phyloP scores from a whole-genome alignment of 495 filamentous ascomycete genomes.

The Penicillium verhagenii region DNA sequence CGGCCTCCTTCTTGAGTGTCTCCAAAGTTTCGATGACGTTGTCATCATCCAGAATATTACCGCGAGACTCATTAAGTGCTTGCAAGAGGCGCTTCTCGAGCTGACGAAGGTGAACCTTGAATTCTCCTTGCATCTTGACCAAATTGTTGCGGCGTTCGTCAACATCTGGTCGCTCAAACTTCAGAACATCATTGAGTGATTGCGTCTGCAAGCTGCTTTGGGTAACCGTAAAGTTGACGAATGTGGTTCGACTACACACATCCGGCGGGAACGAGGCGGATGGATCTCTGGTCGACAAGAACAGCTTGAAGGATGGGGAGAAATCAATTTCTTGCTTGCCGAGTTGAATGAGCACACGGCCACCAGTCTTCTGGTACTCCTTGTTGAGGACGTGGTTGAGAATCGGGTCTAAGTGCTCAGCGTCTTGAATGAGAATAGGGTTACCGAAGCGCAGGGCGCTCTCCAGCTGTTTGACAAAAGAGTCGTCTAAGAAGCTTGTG shows the following conservation, averaged over 20 bases:
- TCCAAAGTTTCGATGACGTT: constrained; percentile 97
- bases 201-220: constrained; percentile 98
- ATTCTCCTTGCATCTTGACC: constrained; percentile 97
- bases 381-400: constrained; percentile 99
- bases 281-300: constrained; percentile 91
- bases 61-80: constrained; percentile 93
- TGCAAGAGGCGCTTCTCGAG: constrained; percentile 94
- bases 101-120: constrained; percentile 92
- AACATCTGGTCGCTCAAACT: constrained; percentile 97
- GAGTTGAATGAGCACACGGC: constrained; percentile 95
- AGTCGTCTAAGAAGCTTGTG: constrained; percentile 96
- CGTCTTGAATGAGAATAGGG: constrained; percentile 97
- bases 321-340: constrained; percentile 99
- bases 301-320: constrained; percentile 94
- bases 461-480: constrained; percentile 96
- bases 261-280: constrained; percentile 97
- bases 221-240: constrained; percentile 99
- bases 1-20: constrained; percentile 95
- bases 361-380: constrained; percentile 99
- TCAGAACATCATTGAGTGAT: constrained; percentile 93
- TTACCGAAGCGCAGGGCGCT: constrained; percentile 97
- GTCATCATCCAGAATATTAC: constrained; percentile 98
- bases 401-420: constrained; percentile 93
- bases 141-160: constrained; percentile 93
- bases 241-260: constrained; percentile 95